These are phyloP conservation scores for Elaeagnus macrophylla DNA, from an alignment of 306 rosid genomes.

Conservation along the genomic window DNA sequence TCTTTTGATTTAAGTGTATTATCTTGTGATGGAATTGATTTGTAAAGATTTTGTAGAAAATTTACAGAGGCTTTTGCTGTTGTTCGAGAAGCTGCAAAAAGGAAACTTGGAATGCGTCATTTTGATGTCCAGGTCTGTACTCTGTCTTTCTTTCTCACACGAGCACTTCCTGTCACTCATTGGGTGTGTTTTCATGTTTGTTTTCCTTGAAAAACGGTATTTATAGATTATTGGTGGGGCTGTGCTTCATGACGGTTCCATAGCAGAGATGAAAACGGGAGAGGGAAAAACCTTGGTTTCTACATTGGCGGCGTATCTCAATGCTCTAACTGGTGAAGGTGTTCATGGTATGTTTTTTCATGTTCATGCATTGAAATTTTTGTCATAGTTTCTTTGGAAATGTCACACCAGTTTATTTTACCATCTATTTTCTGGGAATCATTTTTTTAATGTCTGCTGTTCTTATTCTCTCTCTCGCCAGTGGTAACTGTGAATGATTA, in stretches of 20 bases:
- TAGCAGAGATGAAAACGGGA: constrained; percentile 97
- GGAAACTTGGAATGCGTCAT: constrained; percentile 97
- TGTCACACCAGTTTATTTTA: background rate
- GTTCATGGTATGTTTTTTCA: constrained; percentile 64
- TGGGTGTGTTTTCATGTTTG: background rate
- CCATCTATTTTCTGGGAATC: background rate
- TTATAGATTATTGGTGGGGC: constrained; percentile 92
- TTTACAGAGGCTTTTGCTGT: constrained; percentile 86
- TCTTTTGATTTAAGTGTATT: background rate
- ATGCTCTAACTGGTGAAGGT: constrained; percentile 87
- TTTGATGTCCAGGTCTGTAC: constrained; percentile 79
- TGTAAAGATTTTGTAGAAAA: background rate
- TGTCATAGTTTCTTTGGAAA: background rate
- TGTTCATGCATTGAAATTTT: constrained; percentile 2
- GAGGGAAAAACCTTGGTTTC: constrained; percentile 96
- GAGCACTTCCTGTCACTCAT: too few relatives aligned
- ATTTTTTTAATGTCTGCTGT: background rate
- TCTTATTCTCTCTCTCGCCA: constrained; percentile 20
- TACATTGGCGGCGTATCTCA: constrained; percentile 86
- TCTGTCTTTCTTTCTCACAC: background rate
- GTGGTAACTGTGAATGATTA: constrained; percentile 95
- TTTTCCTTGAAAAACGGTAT: constrained; percentile 5
- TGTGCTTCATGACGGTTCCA: constrained; percentile 93
- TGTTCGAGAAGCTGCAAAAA: constrained; percentile 90
- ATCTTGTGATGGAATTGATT: background rate